phyloP scores from a whole-genome alignment of 345 rosid species.

The Camelina sativa region DNA sequence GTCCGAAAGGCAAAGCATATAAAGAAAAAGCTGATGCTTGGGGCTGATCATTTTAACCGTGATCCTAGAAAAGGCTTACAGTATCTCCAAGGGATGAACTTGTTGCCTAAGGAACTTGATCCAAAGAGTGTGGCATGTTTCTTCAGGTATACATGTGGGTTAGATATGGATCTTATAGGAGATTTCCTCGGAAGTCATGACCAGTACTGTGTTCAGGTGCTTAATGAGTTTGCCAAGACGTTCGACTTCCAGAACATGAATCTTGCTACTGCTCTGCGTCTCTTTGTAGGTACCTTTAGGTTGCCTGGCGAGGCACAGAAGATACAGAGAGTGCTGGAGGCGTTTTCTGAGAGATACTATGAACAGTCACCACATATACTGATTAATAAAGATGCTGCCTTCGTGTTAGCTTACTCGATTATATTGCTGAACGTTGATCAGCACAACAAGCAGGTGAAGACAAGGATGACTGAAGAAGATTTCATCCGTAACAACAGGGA shows the following conservation, averaged over 20 bases:
- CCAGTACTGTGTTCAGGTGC: constrained; percentile 76
- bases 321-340: constrained; percentile 82
- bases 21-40: constrained; percentile 63
- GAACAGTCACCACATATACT: constrained; percentile 73
- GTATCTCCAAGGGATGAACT: constrained; percentile 68
- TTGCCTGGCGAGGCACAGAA: constrained; percentile 87
- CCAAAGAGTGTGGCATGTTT: constrained; percentile 70
- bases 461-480: constrained; percentile 82
- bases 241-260: constrained; percentile 71
- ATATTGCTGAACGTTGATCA: constrained; percentile 80
- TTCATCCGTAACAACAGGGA: constrained; percentile 71
- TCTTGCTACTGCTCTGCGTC: constrained; percentile 72
- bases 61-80: constrained; percentile 73
- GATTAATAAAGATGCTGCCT: constrained; percentile 67
- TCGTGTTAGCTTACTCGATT: constrained; percentile 73
- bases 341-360: constrained; percentile 81
- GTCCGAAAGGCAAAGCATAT: constrained; percentile 58
- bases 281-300: constrained; percentile 74
- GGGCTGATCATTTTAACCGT: constrained; percentile 73
- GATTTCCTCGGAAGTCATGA: constrained; percentile 79
- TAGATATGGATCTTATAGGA: constrained; percentile 72
- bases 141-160: constrained; percentile 72
- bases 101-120: constrained; percentile 71
- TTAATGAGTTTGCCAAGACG: constrained; percentile 70
- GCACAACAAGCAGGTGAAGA: constrained; percentile 74